phyloP scores from a whole-genome alignment of 345 rosid genomes.

The Hevea brasiliensis region DNA sequence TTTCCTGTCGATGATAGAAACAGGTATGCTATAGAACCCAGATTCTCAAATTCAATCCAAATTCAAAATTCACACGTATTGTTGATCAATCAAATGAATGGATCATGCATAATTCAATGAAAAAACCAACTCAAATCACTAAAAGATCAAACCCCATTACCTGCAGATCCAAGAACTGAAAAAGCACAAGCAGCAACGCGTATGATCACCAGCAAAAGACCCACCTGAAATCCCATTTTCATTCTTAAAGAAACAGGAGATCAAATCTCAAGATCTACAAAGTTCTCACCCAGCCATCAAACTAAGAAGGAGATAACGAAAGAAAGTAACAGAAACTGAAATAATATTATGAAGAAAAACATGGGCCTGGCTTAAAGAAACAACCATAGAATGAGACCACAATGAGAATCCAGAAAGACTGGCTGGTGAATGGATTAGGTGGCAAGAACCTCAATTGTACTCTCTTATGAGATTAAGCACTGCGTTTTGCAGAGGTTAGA shows the following conservation, averaged over 20 bases:
- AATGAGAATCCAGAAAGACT: constrained; percentile 6
- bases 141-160: constrained; percentile 37
- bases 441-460: constrained; percentile 12
- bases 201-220: constrained; percentile 34
- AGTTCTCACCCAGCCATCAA: constrained; percentile 29
- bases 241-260: constrained; percentile 13
- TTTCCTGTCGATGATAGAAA: not conserved
- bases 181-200: constrained; percentile 24
- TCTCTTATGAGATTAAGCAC: constrained; percentile 5
- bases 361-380: constrained; percentile 33
- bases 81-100: not conserved
- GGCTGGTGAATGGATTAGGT: constrained; percentile 23
- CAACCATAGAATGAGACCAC: constrained; percentile 13
- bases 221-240: constrained; percentile 40
- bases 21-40: constrained; percentile 2
- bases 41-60: constrained; percentile 21
- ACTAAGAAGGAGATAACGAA: constrained; percentile 4
- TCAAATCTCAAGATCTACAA: constrained; percentile 30
- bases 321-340: constrained; percentile 16
- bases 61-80: not conserved
- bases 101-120: constrained; percentile 22
- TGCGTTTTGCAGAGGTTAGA: constrained; percentile 12
- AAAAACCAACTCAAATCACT: constrained; percentile 6
- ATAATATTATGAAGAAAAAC: constrained; percentile 23
- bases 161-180: constrained; percentile 54